Conservation (phyloP, 2,329 filamentous ascomycete genomes). For the Endothia cerciana region DNA sequence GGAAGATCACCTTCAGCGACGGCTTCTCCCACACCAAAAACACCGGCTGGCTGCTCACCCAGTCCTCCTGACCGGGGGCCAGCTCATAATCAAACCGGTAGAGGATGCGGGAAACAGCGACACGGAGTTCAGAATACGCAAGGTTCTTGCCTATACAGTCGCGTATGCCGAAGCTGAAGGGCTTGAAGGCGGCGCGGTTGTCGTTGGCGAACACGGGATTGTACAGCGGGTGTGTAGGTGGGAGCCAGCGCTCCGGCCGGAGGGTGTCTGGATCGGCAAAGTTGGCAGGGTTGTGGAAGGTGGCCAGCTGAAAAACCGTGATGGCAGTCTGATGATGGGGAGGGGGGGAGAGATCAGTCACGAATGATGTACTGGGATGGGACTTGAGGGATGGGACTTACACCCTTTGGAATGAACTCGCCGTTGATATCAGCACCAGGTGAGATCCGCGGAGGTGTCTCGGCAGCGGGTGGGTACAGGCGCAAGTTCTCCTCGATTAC, state of each 20-base stretch:
- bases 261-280: slow-evolving; percentile 26
- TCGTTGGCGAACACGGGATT: slow-evolving; percentile 25
- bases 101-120: slow-evolving; percentile 40
- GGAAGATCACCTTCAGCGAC: neutral
- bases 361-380: no score
- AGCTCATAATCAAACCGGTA: slow-evolving; percentile 40
- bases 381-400: neutral
- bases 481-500: slow-evolving; percentile 85
- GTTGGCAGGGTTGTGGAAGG: slow-evolving; percentile 25
- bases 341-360: neutral
- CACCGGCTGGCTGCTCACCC: neutral
- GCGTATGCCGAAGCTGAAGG: slow-evolving; percentile 31
- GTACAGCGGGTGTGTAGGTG: slow-evolving; percentile 26
- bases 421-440: slow-evolving; percentile 17
- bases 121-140: slow-evolving; percentile 42
- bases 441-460: slow-evolving; percentile 14
- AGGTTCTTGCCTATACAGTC: slow-evolving; percentile 34
- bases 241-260: slow-evolving; percentile 31
- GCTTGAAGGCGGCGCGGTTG: slow-evolving; percentile 28
- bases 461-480: slow-evolving; percentile 21
- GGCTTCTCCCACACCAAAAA: slow-evolving; percentile 20
- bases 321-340: slow-evolving; percentile 1
- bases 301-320: slow-evolving; percentile 23
- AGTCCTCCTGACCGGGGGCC: slow-evolving; percentile 6
- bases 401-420: slow-evolving; percentile 20